Conservation (phyloP, 257 asterid species). For the Solanum peruvianum region DNA sequence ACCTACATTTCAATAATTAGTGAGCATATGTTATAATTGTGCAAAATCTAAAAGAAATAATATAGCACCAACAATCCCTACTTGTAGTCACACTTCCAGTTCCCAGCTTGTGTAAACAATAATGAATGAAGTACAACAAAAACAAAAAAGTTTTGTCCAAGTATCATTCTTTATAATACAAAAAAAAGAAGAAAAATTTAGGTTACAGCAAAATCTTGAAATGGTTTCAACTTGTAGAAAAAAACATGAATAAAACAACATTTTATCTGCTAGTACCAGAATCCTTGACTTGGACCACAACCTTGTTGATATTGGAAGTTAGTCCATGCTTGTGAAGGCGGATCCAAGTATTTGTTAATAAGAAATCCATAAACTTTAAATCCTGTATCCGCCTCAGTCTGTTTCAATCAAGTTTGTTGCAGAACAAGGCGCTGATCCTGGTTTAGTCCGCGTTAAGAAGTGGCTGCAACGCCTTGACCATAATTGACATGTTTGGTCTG, state of each 20-base stretch:
- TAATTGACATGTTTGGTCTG: slow-evolving; percentile 85
- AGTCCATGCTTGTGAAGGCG: not conserved
- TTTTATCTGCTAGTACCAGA: not conserved
- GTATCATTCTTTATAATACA: not conserved
- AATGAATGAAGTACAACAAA: not conserved
- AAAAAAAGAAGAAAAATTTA: not conserved
- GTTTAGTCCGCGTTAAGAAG: slow-evolving; percentile 48
- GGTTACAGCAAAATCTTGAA: not conserved
- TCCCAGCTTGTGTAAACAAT: not conserved
- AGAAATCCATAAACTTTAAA: not conserved
- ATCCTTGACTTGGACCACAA: not conserved
- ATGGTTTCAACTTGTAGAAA: not conserved
- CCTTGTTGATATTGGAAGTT: not conserved
- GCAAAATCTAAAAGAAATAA: not conserved
- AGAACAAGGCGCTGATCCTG: not conserved
- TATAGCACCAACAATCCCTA: not conserved
- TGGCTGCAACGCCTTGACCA: slow-evolving; percentile 80
- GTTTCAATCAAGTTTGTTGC: not conserved
- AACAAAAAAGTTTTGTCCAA: not conserved
- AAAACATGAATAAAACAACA: not conserved
- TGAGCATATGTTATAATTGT: not conserved
- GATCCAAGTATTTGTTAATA: not conserved
- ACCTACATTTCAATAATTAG: not conserved
- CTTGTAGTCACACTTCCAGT: not conserved
- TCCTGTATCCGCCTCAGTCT: not conserved